Conservation (phyloP, 139 green algal genomes). For the Picochlorum sp. region DNA sequence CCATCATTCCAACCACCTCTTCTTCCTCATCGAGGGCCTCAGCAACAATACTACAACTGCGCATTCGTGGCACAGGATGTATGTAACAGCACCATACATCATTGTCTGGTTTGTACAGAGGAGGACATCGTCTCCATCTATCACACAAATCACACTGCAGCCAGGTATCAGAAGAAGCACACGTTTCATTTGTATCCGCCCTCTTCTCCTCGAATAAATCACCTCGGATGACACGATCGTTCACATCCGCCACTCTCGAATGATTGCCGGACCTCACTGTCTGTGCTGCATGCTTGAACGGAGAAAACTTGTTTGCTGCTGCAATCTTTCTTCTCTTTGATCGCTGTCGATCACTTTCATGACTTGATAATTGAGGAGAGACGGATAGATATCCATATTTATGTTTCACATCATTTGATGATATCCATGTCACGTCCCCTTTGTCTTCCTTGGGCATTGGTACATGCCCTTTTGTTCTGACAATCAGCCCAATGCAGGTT, state of each 20-base stretch:
- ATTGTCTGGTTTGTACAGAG: background rate
- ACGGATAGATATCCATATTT: background rate
- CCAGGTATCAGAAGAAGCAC: background rate
- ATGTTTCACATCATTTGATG: background rate
- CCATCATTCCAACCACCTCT: background rate
- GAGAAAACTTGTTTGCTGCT: background rate
- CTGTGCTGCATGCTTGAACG: background rate
- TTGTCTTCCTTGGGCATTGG: slow-evolving; percentile 20
- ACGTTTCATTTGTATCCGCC: too few relatives aligned
- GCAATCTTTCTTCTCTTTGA: background rate
- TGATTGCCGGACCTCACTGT: background rate
- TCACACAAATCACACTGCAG: slow-evolving; percentile 64
- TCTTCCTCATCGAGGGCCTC: slow-evolving; percentile 4
- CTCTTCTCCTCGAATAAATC: too few relatives aligned
- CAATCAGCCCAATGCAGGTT: slow-evolving; percentile 67
- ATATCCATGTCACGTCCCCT: background rate
- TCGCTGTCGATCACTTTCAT: background rate
- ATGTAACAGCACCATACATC: slow-evolving; percentile 1
- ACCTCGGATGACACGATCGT: too few relatives aligned
- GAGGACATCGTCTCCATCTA: slow-evolving; percentile 59
- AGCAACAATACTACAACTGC: background rate
- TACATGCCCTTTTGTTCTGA: slow-evolving; percentile 50
- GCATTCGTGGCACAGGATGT: background rate
- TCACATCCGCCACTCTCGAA: too few relatives aligned
- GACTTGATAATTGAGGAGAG: background rate